Evolutionary conservation across 805 yeast genomes (phyloP), one percentile per base, ranked within the genome.

Genomic region (Saturnispora kantuleensis): DNA sequence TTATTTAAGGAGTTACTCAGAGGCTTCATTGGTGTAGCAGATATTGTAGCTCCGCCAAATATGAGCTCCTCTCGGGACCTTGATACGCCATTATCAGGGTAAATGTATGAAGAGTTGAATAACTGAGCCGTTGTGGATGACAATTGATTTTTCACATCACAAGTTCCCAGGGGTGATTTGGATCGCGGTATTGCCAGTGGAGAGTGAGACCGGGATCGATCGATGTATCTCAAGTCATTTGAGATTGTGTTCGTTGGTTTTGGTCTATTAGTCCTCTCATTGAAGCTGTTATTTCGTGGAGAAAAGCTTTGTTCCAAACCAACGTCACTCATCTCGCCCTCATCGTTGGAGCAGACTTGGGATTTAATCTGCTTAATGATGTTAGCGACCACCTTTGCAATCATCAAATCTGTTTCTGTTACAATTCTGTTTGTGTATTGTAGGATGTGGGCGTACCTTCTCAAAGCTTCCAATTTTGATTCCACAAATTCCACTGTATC

Each of bases 401-500:
- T 88, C 55, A 79, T 65, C 16, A 63, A 70, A 56, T 87, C 93
- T 3, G 87, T 84, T 60, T 89, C 96, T 42, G 72, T 75, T 43
- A 85, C 83, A 41, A 88, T 78, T 53, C 78, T 81, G 50, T 82
- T 82, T 16, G 84, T 79, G 58, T 82, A 87, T 45, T 81, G 77
- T 48, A 85, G 67, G 2, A 86, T 76, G 49, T 88, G 83, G 11
- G 85, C 80, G 44, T 84, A 68, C 55, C 96, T 68, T 13, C 77
- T 67, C 15, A 87, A 71, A 0, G 84, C 71, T 42, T 81, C 86
- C 2, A 85, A 70, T 59, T 89, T 89, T 13, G 73, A 76, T 41
- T 69, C 69, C 1, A 81, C 78, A 18, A 82, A 54, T 0, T 57
- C 57, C 48, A 78, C 75, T 0, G 95, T 84, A 54, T 88, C 95